These are phyloP conservation scores for Conringia planisiliqua DNA, from an alignment of 345 rosid species.

Conservation along the genomic window DNA sequence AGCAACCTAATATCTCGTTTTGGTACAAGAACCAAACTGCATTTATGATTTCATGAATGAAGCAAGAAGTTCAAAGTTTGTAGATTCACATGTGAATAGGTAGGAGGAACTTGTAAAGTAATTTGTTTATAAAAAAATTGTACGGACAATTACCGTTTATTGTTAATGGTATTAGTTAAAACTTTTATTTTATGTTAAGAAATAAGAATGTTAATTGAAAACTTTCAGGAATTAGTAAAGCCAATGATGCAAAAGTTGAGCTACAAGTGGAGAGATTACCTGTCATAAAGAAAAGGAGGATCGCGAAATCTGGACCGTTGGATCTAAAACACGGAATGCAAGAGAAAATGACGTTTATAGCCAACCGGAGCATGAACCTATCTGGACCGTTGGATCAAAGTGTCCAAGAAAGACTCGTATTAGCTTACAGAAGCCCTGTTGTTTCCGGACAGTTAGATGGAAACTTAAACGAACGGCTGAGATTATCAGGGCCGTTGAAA, in stretches of 20 bases:
- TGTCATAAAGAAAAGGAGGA: constrained; percentile 30
- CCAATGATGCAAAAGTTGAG: constrained; percentile 35
- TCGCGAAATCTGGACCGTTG: constrained; percentile 70
- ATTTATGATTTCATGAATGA: neutral
- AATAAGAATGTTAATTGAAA: neutral
- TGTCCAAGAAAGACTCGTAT: constrained; percentile 47
- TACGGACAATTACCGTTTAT: neutral
- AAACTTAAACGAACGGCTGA: constrained; percentile 43
- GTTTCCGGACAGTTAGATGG: constrained; percentile 42
- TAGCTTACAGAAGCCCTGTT: constrained; percentile 45
- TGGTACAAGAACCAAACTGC: neutral
- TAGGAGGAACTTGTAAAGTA: neutral
- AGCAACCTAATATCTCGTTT: neutral
- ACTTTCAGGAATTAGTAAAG: constrained; percentile 19
- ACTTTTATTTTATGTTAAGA: neutral
- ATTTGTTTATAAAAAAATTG: too few relatives aligned
- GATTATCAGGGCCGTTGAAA: constrained; percentile 44
- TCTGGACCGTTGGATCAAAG: constrained; percentile 69
- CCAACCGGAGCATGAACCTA: constrained; percentile 39
- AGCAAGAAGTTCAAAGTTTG: neutral
- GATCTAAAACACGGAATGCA: constrained; percentile 35
- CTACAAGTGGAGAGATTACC: constrained; percentile 32
- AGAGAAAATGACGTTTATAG: constrained; percentile 30
- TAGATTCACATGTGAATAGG: neutral
- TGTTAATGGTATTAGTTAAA: neutral